Percentiles rank a stretch among this genome's conserved stretches.
These are phyloP conservation scores for Cyclocybe aegerita DNA, from an alignment of 768 basidiomycete species.

Conservation along the genomic window DNA sequence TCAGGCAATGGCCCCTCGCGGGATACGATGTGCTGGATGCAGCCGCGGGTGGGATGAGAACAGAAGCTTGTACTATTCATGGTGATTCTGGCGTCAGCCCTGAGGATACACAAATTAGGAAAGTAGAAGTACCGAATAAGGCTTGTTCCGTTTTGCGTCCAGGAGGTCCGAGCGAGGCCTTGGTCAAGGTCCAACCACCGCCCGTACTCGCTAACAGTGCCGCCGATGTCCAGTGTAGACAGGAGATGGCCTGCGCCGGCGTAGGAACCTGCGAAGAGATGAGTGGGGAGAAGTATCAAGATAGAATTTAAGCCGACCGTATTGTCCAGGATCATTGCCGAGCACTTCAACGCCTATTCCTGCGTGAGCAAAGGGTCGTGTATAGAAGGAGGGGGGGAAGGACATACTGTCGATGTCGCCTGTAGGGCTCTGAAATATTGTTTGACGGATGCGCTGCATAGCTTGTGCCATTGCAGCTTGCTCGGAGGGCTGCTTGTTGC, in stretches of 20 bases:
- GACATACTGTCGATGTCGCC: slow-evolving; percentile 58
- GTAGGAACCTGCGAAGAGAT: slow-evolving; percentile 57
- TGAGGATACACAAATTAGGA: too few relatives aligned
- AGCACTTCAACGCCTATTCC: slow-evolving; percentile 52
- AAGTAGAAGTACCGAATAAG: slow-evolving; percentile 45
- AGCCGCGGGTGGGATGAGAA: slow-evolving; percentile 62
- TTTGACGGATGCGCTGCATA: slow-evolving; percentile 52
- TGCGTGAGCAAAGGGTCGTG: background rate
- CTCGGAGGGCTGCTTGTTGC: slow-evolving; percentile 55
- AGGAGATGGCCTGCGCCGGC: slow-evolving; percentile 63
- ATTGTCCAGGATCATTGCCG: slow-evolving; percentile 54
- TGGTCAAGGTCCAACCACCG: slow-evolving; percentile 74
- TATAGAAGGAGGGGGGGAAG: background rate
- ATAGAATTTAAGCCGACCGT: slow-evolving; percentile 39
- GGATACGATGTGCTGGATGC: slow-evolving; percentile 52
- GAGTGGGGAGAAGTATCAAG: background rate
- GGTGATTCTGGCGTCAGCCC: slow-evolving; percentile 20
- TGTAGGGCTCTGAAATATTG: slow-evolving; percentile 56
- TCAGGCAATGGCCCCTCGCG: slow-evolving; percentile 12
- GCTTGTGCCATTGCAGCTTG: slow-evolving; percentile 40
- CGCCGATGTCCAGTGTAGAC: slow-evolving; percentile 43
- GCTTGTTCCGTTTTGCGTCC: slow-evolving; percentile 50
- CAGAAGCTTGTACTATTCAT: slow-evolving; percentile 51
- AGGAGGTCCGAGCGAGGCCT: slow-evolving; percentile 54
- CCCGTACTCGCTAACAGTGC: slow-evolving; percentile 43